Base-by-base conservation (phyloP, 2,329 filamentous ascomycete species). In the Trichoderma guizhouense region DNA sequence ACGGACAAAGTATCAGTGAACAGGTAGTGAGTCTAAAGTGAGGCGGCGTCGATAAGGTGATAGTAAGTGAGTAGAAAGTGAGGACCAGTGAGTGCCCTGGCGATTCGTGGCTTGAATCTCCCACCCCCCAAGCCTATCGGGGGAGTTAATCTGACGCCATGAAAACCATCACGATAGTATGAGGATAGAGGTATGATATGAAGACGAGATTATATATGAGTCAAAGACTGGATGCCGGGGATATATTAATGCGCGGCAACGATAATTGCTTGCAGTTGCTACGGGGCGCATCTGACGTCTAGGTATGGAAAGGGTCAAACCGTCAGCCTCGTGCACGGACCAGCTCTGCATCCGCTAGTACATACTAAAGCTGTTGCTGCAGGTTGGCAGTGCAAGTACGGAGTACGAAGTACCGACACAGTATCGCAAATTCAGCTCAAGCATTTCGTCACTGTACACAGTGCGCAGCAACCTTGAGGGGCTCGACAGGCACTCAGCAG, bases 261-360 rank as follows among this genome's bases (percentile, higher is more conserved):
- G 57, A 60, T 60, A n/a, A 28, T 11, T 28, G 55, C n/a, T 66
- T 36, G 64, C 21, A 57, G 64, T 43, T 67, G 51, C 53, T 67
- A 55, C 14, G 32, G 32, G 15, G 3, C 39, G 39, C 26, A 58
- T 43, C 47, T 47, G 55, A 60, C 36, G 65, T 69, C 65, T 14
- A 36, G 34, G 34, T 36, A 32, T 60, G 57, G 30, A 60, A 69
- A 61, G 65, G 65, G 65, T 60, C 24, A 65, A 68, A 26, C 24
- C 7, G 39, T 26, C 67, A 70, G 67, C 67, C 67, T 70, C 21
- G 67, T 53, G 67, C 67, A 70, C 58, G 67, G 58, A 14, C 67
- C 67, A 47, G 28, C 12, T 11, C 51, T 47, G 39, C 3, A 55
- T 18, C n/a, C n/a, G 51, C 51, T 58, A 58, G 64, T 26, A 57